Evolutionary conservation across 768 basidiomycete species (phyloP).

Genomic region (Royoungia palumana): DNA sequence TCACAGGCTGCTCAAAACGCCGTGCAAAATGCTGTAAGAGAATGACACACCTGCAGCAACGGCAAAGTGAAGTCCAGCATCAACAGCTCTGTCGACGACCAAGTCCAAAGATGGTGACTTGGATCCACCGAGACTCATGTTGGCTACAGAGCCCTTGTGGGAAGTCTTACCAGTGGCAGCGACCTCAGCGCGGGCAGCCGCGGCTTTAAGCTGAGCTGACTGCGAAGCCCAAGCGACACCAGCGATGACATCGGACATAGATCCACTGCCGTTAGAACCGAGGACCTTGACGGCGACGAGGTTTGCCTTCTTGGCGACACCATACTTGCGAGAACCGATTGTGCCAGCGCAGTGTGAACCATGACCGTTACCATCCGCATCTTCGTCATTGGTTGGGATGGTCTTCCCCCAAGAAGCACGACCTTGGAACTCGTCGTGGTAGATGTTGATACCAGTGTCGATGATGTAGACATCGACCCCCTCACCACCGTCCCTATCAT

Average conservation of each 20-base stretch:
- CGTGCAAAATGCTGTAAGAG: neutral
- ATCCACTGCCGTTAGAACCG: slow-evolving; percentile 90
- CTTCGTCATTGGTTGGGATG: slow-evolving; percentile 76
- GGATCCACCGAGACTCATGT: slow-evolving; percentile 97
- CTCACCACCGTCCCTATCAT: slow-evolving; percentile 69
- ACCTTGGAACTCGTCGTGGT: slow-evolving; percentile 84
- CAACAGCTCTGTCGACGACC: slow-evolving; percentile 83
- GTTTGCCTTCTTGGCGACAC: slow-evolving; percentile 92
- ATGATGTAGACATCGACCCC: slow-evolving; percentile 92
- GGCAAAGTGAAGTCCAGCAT: slow-evolving; percentile 86
- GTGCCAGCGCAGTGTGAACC: slow-evolving; percentile 95
- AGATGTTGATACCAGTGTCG: slow-evolving; percentile 86
- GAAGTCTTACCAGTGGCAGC: slow-evolving; percentile 70
- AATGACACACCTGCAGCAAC: slow-evolving; percentile 83
- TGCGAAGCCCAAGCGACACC: slow-evolving; percentile 82
- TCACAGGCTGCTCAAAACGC: neutral
- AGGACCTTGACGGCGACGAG: slow-evolving; percentile 91
- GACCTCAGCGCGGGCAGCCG: slow-evolving; percentile 61
- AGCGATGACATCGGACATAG: slow-evolving; percentile 89
- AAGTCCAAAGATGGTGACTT: slow-evolving; percentile 83
- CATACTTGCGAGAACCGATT: slow-evolving; percentile 89
- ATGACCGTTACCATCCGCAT: slow-evolving; percentile 93
- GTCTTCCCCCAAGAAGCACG: slow-evolving; percentile 94
- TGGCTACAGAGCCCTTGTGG: slow-evolving; percentile 94
- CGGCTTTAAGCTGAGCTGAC: slow-evolving; percentile 50